These are phyloP conservation scores for Backusella luteola DNA, from an alignment of 192 early-diverging fungal species.

Conservation along the genomic window DNA sequence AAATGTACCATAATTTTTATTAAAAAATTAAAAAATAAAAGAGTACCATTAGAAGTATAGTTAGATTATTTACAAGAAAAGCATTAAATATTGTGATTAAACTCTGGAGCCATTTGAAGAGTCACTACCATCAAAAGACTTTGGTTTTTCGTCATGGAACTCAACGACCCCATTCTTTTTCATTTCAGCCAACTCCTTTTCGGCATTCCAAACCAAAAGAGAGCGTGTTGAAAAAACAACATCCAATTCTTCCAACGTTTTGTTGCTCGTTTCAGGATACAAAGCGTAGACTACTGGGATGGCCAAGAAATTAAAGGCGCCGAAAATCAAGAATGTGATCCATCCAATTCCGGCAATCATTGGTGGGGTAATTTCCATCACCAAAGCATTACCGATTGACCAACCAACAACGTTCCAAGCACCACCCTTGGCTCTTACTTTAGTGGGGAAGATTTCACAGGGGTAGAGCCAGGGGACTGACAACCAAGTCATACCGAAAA, in stretches of 20 bases:
- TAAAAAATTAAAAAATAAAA: background rate
- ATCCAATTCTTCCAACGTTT: conserved; percentile 32
- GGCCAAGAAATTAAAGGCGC: conserved; percentile 37
- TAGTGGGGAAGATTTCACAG: conserved; percentile 49
- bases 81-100: background rate
- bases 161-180: background rate
- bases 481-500: conserved; percentile 64
- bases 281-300: conserved; percentile 39
- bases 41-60: background rate
- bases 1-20: background rate
- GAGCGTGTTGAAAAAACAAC: conserved; percentile 29
- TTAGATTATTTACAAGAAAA: background rate
- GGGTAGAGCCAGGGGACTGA: conserved; percentile 72
- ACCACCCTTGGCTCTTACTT: conserved; percentile 60
- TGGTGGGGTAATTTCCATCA: conserved; percentile 51
- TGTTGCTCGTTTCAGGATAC: conserved; percentile 46
- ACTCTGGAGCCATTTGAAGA: background rate
- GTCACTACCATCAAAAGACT: background rate
- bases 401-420: conserved; percentile 53
- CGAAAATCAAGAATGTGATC: conserved; percentile 53
- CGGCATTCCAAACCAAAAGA: conserved; percentile 26
- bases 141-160: background rate
- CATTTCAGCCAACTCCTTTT: conserved; percentile 23
- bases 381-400: conserved; percentile 50
- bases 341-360: conserved; percentile 30